phyloP scores from a whole-genome alignment of 2,329 filamentous ascomycete species.

The Fusarium cicatricum region DNA sequence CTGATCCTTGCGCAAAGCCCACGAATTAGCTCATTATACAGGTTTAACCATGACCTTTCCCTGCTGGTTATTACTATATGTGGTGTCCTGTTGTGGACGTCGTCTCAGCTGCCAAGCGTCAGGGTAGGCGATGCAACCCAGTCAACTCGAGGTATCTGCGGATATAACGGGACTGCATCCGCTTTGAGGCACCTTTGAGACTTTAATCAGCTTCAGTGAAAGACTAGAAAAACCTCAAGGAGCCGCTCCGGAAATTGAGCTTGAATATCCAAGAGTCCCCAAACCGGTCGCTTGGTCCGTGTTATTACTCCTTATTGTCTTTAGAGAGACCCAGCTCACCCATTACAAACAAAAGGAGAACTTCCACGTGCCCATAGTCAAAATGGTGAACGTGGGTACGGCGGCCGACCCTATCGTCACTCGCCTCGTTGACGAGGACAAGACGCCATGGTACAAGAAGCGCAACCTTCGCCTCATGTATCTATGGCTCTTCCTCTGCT shows the following conservation, averaged over 20 bases:
- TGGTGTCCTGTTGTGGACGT: not conserved
- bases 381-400: conserved; percentile 31
- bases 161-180: not conserved
- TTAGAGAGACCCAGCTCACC: too few species aligned
- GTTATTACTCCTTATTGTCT: not conserved
- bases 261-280: conserved; percentile 1
- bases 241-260: too few species aligned
- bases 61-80: not conserved
- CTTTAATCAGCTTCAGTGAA: not conserved
- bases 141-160: not conserved
- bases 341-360: too few species aligned
- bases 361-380: not conserved
- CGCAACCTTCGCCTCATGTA: conserved; percentile 62
- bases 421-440: conserved; percentile 44
- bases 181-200: not conserved
- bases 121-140: not conserved
- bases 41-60: not conserved
- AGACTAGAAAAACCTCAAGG: too few species aligned
- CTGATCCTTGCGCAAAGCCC: not conserved
- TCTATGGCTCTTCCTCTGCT: conserved; percentile 60
- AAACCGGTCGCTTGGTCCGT: not conserved
- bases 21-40: conserved; percentile 10
- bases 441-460: conserved; percentile 61
- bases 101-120: not conserved
- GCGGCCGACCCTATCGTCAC: conserved; percentile 42